Conservation (phyloP, 768 basidiomycete species). For the Neoboletus magnificus region DNA sequence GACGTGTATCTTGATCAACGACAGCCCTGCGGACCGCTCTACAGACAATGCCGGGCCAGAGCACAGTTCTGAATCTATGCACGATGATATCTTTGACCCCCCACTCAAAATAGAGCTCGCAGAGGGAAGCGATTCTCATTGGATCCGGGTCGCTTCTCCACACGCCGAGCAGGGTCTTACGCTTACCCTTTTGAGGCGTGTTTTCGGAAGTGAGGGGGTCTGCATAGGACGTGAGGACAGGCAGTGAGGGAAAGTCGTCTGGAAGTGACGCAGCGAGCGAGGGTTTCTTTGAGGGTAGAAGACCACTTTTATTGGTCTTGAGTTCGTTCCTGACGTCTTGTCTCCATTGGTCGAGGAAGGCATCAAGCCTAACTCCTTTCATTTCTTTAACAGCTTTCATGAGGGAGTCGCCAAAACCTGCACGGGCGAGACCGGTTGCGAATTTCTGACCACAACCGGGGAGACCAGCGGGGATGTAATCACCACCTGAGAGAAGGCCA, state of each 20-base stretch:
- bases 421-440: constrained; percentile 74
- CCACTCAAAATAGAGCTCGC: constrained; percentile 93
- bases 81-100: constrained; percentile 79
- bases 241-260: constrained; percentile 66
- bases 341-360: constrained; percentile 64
- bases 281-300: constrained; percentile 60
- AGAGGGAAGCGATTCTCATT: constrained; percentile 67
- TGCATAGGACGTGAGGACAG: constrained; percentile 74
- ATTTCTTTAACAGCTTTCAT: constrained; percentile 55
- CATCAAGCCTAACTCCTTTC: constrained; percentile 40
- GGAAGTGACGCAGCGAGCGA: constrained; percentile 64
- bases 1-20: constrained; percentile 42
- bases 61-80: constrained; percentile 77
- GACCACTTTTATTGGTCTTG: constrained; percentile 61
- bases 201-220: constrained; percentile 73
- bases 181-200: constrained; percentile 35
- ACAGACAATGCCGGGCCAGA: constrained; percentile 75
- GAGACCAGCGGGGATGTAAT: constrained; percentile 77
- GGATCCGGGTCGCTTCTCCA: constrained; percentile 65
- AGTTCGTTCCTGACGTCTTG: constrained; percentile 60
- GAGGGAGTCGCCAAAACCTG: constrained; percentile 75
- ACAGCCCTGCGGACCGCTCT: constrained; percentile 67
- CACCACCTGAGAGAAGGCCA: constrained; percentile 84
- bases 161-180: constrained; percentile 34
- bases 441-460: constrained; percentile 65